Base-by-base conservation (phyloP, 1,284 basidiomycete genomes). In the Farysia itapuensis region DNA sequence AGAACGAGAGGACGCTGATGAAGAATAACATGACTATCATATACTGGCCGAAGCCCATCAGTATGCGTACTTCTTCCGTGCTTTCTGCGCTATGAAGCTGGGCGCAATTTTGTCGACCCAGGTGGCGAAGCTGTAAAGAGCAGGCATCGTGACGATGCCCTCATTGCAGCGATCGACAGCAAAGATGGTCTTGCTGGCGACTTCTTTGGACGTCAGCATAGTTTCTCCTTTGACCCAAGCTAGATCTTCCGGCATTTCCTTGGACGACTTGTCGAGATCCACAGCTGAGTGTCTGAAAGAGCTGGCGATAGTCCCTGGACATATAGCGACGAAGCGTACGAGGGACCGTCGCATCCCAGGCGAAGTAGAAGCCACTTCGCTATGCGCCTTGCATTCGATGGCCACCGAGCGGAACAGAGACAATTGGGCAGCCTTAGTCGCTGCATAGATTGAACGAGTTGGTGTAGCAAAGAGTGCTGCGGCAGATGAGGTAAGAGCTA, bases 391-490 rank as follows among this genome's bases (percentile, higher is more conserved):
- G 23, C 78, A 75, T 39, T 94, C 89, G 48, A 90, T 86, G 2
- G 87, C 80, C 22, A 90, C 82, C 4, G 86, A 80, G 76, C 88
- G 85, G 77, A 88, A 89, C 47, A 90, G 84, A 32, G 87, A 76
- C 35, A 90, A 81, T 2, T 87, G 86, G 0, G 89, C 87, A 2
- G 86, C 81, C 77, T 96, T 96, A 4, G 88, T 89, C 0, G 90
- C 85, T 0, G 84, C 84, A 76, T 96, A 96, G 21, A 96, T 78
- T 0, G 87, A 80, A 14, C 92, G 85, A 0, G 89, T 90, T 0
- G 92, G 92, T 0, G 91, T 85, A 0, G 91, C 88, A 20, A 92
- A 83, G 7, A 87, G 80, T 1, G 89, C 85, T 3, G 86, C 90
- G 4, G 88, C 81, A 6, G 87, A 89, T 8, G 89, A 90, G 28